Percentiles rank a stretch among this genome's conserved stretches.
Conservation (phyloP, 2,329 filamentous ascomycete species). For the Apiospora kogelbergensis region DNA sequence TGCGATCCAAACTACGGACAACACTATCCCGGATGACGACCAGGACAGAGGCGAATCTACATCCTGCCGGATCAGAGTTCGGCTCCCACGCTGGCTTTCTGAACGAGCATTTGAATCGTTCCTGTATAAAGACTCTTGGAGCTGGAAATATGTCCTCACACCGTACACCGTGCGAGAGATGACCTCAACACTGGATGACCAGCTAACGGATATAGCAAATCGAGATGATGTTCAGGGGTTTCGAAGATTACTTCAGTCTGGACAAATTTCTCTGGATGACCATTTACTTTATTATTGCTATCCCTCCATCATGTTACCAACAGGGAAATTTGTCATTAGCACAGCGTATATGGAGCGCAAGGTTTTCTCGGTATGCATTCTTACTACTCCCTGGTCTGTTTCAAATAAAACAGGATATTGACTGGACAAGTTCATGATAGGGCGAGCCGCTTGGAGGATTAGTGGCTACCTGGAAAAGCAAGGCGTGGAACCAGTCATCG, state of each 20-base stretch:
- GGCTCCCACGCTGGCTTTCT: not conserved
- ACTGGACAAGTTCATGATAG: not conserved
- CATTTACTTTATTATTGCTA: not conserved
- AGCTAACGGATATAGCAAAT: not conserved
- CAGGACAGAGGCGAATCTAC: too few relatives aligned
- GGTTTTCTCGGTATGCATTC: not conserved
- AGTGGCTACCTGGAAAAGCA: not conserved
- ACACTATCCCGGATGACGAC: too few relatives aligned
- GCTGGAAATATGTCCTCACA: not conserved
- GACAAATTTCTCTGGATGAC: not conserved
- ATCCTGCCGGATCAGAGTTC: not conserved
- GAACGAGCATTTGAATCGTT: not conserved
- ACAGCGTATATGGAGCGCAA: rapidly evolving
- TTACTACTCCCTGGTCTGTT: too few relatives aligned
- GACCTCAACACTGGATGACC: not conserved
- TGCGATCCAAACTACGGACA: not conserved
- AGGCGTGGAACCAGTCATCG: not conserved
- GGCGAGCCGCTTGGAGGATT: not conserved
- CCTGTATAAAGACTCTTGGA: not conserved
- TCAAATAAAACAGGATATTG: not conserved
- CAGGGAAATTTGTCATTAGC: not conserved
- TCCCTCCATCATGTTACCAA: not conserved
- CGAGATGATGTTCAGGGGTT: not conserved
- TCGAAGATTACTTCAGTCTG: not conserved
- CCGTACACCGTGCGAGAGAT: not conserved